A percentile compares a stretch with the other conserved stretches of the same genome.
Conservation (phyloP, 139 green algal species). For the Deuterostichococcus epilithicus region DNA sequence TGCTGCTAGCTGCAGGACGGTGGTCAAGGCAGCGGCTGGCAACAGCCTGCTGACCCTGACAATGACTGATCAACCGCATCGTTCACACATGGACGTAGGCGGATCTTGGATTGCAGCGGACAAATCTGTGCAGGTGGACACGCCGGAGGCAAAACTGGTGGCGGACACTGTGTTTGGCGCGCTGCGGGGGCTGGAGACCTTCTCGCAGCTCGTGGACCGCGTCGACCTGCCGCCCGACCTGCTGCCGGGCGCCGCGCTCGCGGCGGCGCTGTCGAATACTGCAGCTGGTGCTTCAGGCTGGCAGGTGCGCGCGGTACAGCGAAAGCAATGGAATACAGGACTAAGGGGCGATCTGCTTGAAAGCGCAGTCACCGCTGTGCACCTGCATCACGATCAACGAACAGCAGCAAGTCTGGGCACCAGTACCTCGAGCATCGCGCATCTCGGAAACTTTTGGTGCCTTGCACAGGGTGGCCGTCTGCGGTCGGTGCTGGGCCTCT, state of each 20-base stretch:
- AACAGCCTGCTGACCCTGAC: too few relatives aligned
- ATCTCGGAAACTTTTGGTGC: too few relatives aligned
- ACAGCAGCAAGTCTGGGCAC: too few relatives aligned
- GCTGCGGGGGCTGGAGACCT: slow-evolving; percentile 46
- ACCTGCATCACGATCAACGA: too few relatives aligned
- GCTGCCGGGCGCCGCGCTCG: too few relatives aligned
- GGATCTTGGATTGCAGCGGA: background rate
- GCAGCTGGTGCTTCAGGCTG: too few relatives aligned
- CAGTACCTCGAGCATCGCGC: too few relatives aligned
- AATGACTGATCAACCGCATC: too few relatives aligned
- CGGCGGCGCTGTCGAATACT: background rate
- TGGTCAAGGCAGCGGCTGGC: too few relatives aligned
- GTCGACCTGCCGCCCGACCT: slow-evolving; percentile 1
- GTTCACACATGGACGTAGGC: background rate
- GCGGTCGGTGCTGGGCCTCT: background rate
- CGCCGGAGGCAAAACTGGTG: slow-evolving; percentile 1
- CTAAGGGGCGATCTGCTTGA: too few relatives aligned
- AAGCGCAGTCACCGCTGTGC: background rate
- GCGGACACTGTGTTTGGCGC: slow-evolving; percentile 46
- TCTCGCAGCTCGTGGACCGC: slow-evolving; percentile 46
- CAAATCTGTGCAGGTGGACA: background rate
- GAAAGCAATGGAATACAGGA: background rate
- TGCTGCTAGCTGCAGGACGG: too few relatives aligned
- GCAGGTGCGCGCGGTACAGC: background rate
- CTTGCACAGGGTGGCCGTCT: too few relatives aligned